Conservation (phyloP, 257 asterid species). For the Leptodermis oblonga region DNA sequence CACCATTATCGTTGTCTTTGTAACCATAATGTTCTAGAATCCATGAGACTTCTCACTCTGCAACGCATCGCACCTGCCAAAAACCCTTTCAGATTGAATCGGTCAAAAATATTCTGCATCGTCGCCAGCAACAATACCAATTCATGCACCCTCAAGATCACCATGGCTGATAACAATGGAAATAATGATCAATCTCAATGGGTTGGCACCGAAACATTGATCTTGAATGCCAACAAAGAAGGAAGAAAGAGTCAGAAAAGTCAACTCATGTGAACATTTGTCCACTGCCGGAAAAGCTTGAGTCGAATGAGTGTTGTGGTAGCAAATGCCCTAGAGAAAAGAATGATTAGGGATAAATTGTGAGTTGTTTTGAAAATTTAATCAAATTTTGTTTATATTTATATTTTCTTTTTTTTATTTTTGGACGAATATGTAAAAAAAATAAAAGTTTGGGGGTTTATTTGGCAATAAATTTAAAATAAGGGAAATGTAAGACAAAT, state of each 20-base stretch:
- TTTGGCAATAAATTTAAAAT: too few species aligned
- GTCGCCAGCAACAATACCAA: slow-evolving; percentile 3
- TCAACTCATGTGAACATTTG: slow-evolving; percentile 26
- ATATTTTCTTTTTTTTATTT: too few species aligned
- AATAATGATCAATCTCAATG: background rate
- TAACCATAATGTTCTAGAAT: slow-evolving; percentile 1
- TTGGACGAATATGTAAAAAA: too few species aligned
- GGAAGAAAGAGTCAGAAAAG: slow-evolving; percentile 23
- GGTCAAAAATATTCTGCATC: slow-evolving; percentile 9
- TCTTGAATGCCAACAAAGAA: background rate
- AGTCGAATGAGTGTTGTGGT: slow-evolving; percentile 73
- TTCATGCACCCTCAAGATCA: background rate
- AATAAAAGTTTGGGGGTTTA: too few species aligned
- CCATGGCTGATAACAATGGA: slow-evolving; percentile 10
- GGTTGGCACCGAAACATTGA: background rate
- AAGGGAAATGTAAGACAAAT: too few species aligned
- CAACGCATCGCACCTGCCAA: slow-evolving; percentile 22
- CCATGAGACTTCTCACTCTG: slow-evolving; percentile 31
- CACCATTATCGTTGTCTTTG: background rate
- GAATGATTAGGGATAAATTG: too few species aligned
- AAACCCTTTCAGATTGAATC: slow-evolving; percentile 16
- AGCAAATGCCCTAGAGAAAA: too few species aligned
- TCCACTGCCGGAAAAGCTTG: slow-evolving; percentile 73
- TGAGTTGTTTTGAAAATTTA: too few species aligned
- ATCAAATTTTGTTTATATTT: too few species aligned